Conservation (phyloP, 1,284 basidiomycete genomes). For the Trametes sp. region DNA sequence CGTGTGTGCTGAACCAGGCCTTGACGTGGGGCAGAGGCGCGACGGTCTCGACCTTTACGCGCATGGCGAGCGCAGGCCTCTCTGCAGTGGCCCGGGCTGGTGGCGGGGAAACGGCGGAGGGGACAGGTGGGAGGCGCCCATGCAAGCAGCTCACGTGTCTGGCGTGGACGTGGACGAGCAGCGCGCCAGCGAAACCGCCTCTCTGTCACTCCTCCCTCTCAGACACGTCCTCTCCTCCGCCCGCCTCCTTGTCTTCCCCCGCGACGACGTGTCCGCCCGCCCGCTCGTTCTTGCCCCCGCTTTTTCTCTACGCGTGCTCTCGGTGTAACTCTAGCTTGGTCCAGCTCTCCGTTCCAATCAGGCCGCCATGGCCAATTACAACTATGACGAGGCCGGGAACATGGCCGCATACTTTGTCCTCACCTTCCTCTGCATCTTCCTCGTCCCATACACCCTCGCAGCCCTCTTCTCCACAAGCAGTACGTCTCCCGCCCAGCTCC, state of each 20-base stretch:
- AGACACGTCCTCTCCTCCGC: conserved; percentile 20
- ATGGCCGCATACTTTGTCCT: conserved; percentile 92
- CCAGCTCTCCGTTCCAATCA: conserved; percentile 13
- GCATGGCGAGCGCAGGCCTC: conserved; percentile 39
- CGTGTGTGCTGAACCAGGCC: conserved; percentile 51
- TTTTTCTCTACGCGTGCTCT: conserved; percentile 13
- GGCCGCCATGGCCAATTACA: conserved; percentile 74
- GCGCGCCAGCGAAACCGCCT: conserved; percentile 24
- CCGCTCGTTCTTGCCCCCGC: conserved; percentile 12
- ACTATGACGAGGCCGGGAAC: conserved; percentile 89
- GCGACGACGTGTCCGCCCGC: conserved; percentile 28
- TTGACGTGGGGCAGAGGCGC: conserved; percentile 49
- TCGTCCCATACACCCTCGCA: conserved; percentile 78
- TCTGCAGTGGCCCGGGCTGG: not conserved
- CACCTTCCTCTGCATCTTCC: conserved; percentile 82
- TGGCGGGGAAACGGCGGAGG: conserved; percentile 5
- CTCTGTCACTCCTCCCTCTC: conserved; percentile 4
- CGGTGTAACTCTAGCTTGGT: conserved; percentile 24
- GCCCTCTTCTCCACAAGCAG: conserved; percentile 50
- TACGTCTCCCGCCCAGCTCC: conserved; percentile 36
- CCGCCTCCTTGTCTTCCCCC: conserved; percentile 13
- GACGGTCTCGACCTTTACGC: conserved; percentile 48
- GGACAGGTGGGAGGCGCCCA: conserved; percentile 5
- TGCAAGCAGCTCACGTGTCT: conserved; percentile 1
- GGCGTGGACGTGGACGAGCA: not conserved